Evolutionary conservation across 305 asterid genomes (phyloP).

Genomic region (Plantago rigida): DNA sequence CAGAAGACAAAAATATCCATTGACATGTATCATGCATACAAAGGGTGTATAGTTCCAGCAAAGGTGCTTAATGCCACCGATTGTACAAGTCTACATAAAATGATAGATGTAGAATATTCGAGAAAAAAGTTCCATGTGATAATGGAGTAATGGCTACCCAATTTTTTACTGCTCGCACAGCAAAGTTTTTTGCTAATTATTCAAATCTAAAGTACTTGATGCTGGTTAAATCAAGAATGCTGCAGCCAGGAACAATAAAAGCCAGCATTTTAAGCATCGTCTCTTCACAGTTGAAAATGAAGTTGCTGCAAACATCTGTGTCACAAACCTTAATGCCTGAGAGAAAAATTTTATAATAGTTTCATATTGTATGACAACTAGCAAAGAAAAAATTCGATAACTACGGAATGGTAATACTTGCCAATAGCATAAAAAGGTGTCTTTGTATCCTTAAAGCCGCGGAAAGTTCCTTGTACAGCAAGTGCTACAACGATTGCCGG

Average conservation of each 20-base stretch:
- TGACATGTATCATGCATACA: conserved; percentile 1
- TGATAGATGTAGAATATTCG: not conserved
- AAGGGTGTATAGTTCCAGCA: conserved; percentile 2
- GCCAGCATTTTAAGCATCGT: no score
- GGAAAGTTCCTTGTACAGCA: conserved; percentile 93
- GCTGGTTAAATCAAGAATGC: not conserved
- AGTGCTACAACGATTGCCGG: conserved; percentile 81
- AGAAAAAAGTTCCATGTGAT: conserved; percentile 1
- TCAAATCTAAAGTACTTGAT: not conserved
- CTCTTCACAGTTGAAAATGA: no score
- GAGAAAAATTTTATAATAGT: no score
- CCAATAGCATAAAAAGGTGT: conserved; percentile 94
- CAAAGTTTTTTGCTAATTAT: not conserved
- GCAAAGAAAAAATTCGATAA: not conserved
- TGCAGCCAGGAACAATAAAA: not conserved
- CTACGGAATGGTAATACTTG: conserved; percentile 31
- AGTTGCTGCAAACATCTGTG: no score
- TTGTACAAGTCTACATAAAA: not conserved
- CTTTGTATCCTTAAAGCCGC: conserved; percentile 91
- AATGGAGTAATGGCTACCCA: not conserved
- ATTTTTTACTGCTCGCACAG: not conserved
- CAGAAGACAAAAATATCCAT: not conserved
- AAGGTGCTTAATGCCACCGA: conserved; percentile 6
- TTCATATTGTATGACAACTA: not conserved
- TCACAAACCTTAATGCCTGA: no score